Evolutionary conservation across 75 land plant genomes (phyloP), one percentile per base, ranked within the genome.

Genomic region (Pinus albicaulis): DNA sequence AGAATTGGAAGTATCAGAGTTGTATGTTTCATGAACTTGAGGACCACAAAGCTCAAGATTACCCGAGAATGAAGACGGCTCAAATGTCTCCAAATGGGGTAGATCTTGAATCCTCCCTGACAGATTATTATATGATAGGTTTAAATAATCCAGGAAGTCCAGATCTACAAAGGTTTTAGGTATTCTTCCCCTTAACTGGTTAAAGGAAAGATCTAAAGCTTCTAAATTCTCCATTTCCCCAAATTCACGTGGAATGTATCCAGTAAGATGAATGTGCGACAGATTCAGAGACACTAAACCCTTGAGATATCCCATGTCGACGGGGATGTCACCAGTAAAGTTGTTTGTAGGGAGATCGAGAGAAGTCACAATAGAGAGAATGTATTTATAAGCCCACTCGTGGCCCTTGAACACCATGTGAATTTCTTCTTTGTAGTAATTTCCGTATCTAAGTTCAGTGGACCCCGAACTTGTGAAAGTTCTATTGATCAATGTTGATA

Each of bases 41-140:
- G 57, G 34, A 5, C 79, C 79, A 55, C 79, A 77, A 3, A 77
- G 79, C 16, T 28, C 26, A 7, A 59, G 74, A 56, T 77, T 77
- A 17, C 79, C 79, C 10, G n/a, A 1, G 38, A 56, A 77, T 4
- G 74, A 31, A 19, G 20, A 13, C 14, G 19, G 73, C 24, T 15
- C 79, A 71, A 71, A 71, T 13, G 75, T 52, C 28, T 15, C 16
- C 19, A 55, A 55, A 10, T 72, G 26, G 13, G 38, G 24, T 14
- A 24, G 12, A 38, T 31, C 60, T 10, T 69, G 77, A 23, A 79
- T 74, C 28, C 48, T 38, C 3, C 80, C 76, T 10, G 59, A 26
- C 3, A 79, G 24, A 16, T 38, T 57, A 48, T 79, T 79, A 24
- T 73, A 48, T 17, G 77, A 56, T 15, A 79, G 41, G 11, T 76